A percentile compares a stretch with the other conserved stretches of the same genome.
Conservation (phyloP, 2,329 filamentous ascomycete species). For the Coniochaeta ligniaria region DNA sequence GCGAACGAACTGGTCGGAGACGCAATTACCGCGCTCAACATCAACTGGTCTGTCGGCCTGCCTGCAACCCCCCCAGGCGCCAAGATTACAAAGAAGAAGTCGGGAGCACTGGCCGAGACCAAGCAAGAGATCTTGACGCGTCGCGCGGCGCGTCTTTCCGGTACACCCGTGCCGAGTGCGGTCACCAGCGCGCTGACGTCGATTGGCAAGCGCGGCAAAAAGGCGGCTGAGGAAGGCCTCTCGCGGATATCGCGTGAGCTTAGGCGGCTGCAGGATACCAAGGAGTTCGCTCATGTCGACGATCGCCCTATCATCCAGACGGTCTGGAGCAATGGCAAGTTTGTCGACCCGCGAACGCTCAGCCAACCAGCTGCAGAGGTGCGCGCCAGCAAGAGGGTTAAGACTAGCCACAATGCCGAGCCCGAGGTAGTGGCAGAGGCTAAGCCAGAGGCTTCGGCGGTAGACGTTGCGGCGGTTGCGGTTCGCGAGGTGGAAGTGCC, state of each 20-base stretch:
- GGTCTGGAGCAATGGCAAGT: conserved; percentile 60
- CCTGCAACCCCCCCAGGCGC: conserved; percentile 25
- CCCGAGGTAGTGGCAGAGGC: conserved; percentile 12
- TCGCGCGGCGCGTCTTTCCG: conserved; percentile 36
- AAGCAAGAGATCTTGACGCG: conserved; percentile 24
- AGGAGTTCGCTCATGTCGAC: conserved; percentile 54
- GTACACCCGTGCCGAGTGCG: conserved; percentile 30
- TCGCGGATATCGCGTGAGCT: conserved; percentile 49
- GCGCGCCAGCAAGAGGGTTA: conserved; percentile 27
- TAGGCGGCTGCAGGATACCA: conserved; percentile 52
- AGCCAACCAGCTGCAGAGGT: conserved; percentile 28
- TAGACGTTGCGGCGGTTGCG: conserved; percentile 1
- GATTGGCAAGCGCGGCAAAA: conserved; percentile 54
- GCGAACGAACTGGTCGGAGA: conserved; percentile 19
- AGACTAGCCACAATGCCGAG: conserved; percentile 17
- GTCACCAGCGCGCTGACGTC: conserved; percentile 41
- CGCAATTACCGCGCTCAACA: conserved; percentile 38
- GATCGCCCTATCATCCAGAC: conserved; percentile 49
- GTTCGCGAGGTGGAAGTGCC: conserved; percentile 9
- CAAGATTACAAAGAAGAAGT: conserved; percentile 22
- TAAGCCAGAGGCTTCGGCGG: conserved; percentile 15
- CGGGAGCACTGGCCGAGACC: conserved; percentile 14
- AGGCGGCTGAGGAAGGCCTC: conserved; percentile 40
- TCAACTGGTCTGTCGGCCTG: conserved; percentile 33
- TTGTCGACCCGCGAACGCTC: conserved; percentile 35